Conservation (phyloP, 192 early-diverging fungal species). For the Mortierella claussenii region DNA sequence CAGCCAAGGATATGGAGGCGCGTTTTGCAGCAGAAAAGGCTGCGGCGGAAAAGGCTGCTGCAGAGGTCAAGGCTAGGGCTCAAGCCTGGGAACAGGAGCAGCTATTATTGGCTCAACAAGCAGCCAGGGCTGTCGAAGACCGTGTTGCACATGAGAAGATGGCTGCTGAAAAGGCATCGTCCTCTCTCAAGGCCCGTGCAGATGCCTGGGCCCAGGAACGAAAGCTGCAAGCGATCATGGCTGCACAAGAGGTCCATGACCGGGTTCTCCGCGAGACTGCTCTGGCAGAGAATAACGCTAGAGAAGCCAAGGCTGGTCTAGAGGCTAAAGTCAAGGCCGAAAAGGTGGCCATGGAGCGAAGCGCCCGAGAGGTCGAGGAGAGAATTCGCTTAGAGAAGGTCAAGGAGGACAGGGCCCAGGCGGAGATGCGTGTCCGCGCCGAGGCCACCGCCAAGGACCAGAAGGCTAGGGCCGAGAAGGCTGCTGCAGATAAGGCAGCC, state of each 20-base stretch:
- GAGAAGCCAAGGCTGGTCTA: conserved; percentile 25
- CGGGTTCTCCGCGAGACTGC: conserved; percentile 37
- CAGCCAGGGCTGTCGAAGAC: conserved; percentile 35
- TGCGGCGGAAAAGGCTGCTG: conserved; percentile 23
- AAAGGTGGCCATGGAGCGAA: conserved; percentile 23
- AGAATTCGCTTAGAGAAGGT: conserved; percentile 12
- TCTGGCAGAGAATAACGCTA: conserved; percentile 21
- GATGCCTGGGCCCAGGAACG: conserved; percentile 35
- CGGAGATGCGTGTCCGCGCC: neutral
- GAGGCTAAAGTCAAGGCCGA: conserved; percentile 25
- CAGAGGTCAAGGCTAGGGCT: conserved; percentile 20
- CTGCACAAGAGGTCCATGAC: conserved; percentile 25
- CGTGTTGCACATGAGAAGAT: conserved; percentile 17
- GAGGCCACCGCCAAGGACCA: conserved; percentile 8
- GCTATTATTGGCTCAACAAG: conserved; percentile 7
- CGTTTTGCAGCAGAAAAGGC: conserved; percentile 23
- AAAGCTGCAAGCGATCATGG: conserved; percentile 20
- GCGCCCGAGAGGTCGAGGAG: conserved; percentile 18
- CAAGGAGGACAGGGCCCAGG: conserved; percentile 3
- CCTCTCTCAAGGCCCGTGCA: conserved; percentile 18
- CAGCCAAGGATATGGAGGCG: conserved; percentile 31
- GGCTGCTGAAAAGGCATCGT: conserved; percentile 21
- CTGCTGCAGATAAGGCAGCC: no score
- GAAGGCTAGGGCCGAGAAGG: conserved; percentile 22
- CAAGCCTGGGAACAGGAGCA: conserved; percentile 42